phyloP scores from a whole-genome alignment of 345 rosid genomes.

The Salix dunnii region DNA sequence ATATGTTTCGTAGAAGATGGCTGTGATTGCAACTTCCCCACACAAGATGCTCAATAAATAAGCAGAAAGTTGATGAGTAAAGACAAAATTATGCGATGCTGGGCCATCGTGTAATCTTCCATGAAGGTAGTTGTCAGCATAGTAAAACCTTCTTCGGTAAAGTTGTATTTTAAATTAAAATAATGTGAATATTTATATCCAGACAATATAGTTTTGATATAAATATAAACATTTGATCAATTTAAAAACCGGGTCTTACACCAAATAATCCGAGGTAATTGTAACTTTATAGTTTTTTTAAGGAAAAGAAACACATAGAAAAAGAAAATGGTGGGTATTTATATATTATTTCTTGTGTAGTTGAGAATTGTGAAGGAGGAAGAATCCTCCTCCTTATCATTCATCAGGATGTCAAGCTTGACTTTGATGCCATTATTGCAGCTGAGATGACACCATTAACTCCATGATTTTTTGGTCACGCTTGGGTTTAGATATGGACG shows the following conservation, averaged over 20 bases:
- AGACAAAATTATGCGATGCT: not conserved
- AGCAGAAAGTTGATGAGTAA: too few relatives aligned
- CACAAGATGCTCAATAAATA: not conserved
- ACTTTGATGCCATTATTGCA: not conserved
- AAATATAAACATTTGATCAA: too few relatives aligned
- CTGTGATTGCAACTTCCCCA: not conserved
- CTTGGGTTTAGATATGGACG: not conserved
- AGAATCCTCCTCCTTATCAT: not conserved
- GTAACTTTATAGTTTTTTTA: too few relatives aligned
- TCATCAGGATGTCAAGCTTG: conserved; percentile 1
- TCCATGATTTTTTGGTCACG: not conserved
- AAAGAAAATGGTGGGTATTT: not conserved
- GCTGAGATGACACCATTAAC: not conserved
- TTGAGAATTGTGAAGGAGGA: not conserved
- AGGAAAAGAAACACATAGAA: not conserved
- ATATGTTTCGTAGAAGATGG: not conserved
- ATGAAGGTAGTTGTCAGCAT: not conserved
- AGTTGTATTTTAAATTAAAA: too few relatives aligned
- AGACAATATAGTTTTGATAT: too few relatives aligned
- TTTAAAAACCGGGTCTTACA: too few relatives aligned
- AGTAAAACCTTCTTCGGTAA: too few relatives aligned
- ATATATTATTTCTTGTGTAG: not conserved
- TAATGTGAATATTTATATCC: too few relatives aligned
- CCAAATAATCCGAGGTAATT: too few relatives aligned
- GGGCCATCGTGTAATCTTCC: not conserved